Conservation (phyloP, 306 rosid species). For the Neltuma alba region DNA sequence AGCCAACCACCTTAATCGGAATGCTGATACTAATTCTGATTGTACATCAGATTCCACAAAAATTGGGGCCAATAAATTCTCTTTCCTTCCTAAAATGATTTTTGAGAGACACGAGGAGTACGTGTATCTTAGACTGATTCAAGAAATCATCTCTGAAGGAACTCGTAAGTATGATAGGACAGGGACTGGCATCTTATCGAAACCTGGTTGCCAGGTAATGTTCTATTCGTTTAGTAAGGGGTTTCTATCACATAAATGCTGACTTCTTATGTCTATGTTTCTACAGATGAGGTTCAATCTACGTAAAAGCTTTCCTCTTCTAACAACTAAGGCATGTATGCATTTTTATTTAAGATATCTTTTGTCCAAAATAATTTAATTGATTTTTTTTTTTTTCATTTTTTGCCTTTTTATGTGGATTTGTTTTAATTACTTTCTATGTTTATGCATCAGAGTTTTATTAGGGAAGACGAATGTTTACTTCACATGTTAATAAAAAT, state of each 20-base stretch:
- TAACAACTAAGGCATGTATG: not conserved
- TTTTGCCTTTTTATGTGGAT: not conserved
- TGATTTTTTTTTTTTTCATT: accelerated
- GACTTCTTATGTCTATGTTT: not conserved
- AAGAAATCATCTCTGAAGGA: constrained; percentile 57
- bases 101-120: constrained; percentile 59
- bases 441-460: too few species aligned
- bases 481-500: not conserved
- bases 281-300: not conserved
- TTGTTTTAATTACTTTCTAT: not conserved
- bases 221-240: not conserved
- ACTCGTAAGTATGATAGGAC: constrained; percentile 55
- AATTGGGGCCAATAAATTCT: constrained; percentile 53
- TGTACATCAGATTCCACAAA: constrained; percentile 26
- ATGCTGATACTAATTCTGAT: not conserved
- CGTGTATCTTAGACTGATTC: constrained; percentile 52
- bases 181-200: constrained; percentile 40
- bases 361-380: not conserved
- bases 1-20: constrained; percentile 9
- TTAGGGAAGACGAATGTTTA: not conserved
- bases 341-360: not conserved
- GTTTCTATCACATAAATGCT: not conserved
- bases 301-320: not conserved
- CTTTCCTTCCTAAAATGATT: constrained; percentile 59
- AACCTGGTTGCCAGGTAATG: constrained; percentile 67